A percentile compares a stretch with the other conserved stretches of the same genome.
These are phyloP conservation scores for Nicotiana noctiflora DNA, from an alignment of 257 asterid species.

Conservation along the genomic window DNA sequence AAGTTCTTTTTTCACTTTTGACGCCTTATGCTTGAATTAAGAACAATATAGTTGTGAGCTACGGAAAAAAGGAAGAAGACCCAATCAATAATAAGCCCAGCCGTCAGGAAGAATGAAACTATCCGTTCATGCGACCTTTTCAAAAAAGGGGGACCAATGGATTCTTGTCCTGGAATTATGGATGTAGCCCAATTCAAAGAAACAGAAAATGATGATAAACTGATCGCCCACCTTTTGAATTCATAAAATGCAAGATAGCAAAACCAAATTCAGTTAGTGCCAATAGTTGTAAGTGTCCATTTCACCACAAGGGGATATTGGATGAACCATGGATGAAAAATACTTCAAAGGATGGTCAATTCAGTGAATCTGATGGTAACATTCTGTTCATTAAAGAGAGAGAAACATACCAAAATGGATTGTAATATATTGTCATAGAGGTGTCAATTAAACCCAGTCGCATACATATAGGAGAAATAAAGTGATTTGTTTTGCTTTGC, in stretches of 20 bases:
- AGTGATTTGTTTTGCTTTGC: constrained; percentile 38
- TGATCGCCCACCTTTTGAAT: background rate
- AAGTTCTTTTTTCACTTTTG: background rate
- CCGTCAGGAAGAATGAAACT: background rate
- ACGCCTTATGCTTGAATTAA: background rate
- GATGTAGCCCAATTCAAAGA: background rate
- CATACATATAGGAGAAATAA: constrained; percentile 71
- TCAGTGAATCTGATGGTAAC: background rate
- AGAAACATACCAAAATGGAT: constrained; percentile 77
- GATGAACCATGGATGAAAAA: background rate
- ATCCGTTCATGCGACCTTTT: background rate
- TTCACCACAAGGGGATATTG: background rate
- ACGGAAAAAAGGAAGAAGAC: background rate
- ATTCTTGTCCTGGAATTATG: background rate
- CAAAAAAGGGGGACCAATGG: background rate
- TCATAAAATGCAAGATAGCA: background rate
- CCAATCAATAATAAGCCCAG: background rate
- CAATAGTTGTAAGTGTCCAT: background rate
- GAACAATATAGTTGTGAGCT: background rate
- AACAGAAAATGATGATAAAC: background rate
- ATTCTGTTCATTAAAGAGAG: background rate
- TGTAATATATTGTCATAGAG: constrained; percentile 65
- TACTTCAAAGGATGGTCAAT: background rate
- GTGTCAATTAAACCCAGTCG: constrained; percentile 61
- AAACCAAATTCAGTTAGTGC: background rate